Percentiles rank a stretch among this genome's conserved stretches.
Conservation (phyloP, 139 green algal genomes). For the Chlorokybus atmophyticus region DNA sequence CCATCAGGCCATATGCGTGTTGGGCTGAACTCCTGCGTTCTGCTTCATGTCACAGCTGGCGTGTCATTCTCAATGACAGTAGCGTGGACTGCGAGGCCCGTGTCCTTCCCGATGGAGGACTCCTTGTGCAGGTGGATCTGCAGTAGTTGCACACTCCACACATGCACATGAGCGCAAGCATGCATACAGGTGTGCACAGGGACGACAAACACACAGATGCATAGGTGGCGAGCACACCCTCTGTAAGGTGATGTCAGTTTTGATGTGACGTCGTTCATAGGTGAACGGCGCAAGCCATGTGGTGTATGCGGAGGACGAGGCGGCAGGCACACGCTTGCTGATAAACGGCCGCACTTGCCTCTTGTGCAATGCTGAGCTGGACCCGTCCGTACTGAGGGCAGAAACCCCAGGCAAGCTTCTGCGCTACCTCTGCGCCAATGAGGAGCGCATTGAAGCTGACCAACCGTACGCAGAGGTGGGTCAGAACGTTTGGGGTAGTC, state of each 20-base stretch:
- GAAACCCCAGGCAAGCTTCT: constrained; percentile 37
- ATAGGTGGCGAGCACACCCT: background rate
- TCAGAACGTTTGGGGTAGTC: too few species aligned
- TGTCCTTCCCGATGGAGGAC: constrained; percentile 76
- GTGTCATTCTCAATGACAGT: constrained; percentile 20
- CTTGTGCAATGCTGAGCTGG: constrained; percentile 65
- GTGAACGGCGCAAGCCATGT: constrained; percentile 81
- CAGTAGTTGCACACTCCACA: background rate
- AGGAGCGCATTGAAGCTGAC: constrained; percentile 22
- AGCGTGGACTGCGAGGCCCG: constrained; percentile 56
- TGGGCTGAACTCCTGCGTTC: too few species aligned
- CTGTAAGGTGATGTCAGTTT: background rate
- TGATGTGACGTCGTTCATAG: constrained; percentile 27
- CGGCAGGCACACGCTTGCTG: constrained; percentile 69
- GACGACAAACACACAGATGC: too few species aligned
- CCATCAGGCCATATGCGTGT: too few species aligned
- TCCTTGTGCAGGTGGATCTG: constrained; percentile 63
- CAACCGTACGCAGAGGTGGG: constrained; percentile 28
- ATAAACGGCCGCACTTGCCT: constrained; percentile 82
- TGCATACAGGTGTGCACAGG: background rate
- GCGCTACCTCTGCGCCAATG: constrained; percentile 29
- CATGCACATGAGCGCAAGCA: background rate
- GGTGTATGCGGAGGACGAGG: constrained; percentile 83
- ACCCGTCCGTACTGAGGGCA: constrained; percentile 31
- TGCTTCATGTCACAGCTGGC: constrained; percentile 19